Conservation (phyloP, 495 filamentous ascomycete species). For the Xylaria nigripes region DNA sequence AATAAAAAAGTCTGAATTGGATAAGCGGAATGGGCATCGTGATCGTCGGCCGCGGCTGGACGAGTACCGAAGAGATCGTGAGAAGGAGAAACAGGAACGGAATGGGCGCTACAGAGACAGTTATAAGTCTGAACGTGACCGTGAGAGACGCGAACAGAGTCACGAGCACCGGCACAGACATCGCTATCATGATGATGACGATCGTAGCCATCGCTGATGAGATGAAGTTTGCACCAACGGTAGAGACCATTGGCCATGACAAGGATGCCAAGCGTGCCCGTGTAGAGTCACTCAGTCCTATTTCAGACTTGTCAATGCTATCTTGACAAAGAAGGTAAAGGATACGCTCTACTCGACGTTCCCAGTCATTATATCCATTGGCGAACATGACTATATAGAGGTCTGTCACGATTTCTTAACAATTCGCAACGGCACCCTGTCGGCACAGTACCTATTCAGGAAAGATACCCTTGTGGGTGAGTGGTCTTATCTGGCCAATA, state of each 20-base stretch:
- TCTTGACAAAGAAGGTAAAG: neutral
- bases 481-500: neutral
- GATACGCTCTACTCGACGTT: neutral
- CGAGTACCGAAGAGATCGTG: constrained; percentile 37
- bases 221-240: neutral
- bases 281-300: neutral
- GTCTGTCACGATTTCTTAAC: neutral
- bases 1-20: constrained; percentile 23
- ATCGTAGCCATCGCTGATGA: constrained; percentile 17
- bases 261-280: neutral
- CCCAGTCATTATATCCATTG: neutral
- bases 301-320: neutral
- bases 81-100: constrained; percentile 32
- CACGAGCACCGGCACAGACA: constrained; percentile 25
- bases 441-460: neutral
- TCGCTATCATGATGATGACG: constrained; percentile 28
- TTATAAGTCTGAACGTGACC: constrained; percentile 42
- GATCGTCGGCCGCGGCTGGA: constrained; percentile 34
- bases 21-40: constrained; percentile 22
- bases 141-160: constrained; percentile 32
- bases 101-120: constrained; percentile 34
- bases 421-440: neutral
- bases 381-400: neutral
- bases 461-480: neutral
- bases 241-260: neutral